Evolutionary conservation across 108 stramenopile species (phyloP).

Genomic region (Fistulifera solaris): DNA sequence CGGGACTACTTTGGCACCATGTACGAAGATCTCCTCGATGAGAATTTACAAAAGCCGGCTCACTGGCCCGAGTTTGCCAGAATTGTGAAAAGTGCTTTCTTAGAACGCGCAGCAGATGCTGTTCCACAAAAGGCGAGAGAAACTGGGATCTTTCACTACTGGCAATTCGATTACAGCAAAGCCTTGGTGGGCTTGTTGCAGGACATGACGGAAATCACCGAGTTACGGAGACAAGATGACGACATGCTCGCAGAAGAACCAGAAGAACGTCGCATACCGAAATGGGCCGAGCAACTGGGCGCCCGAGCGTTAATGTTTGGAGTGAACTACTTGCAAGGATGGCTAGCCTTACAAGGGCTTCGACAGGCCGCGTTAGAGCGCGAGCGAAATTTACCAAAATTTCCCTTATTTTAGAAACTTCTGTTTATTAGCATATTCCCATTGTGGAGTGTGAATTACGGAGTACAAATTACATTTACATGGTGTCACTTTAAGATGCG

Average conservation of each 20-base stretch:
- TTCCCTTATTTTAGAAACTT: conserved; percentile 64
- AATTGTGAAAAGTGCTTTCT: conserved; percentile 46
- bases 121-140: conserved; percentile 36
- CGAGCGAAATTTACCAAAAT: conserved; percentile 74
- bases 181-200: conserved; percentile 48
- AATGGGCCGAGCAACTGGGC: conserved; percentile 68
- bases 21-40: conserved; percentile 8
- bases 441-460: no score
- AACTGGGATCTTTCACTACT: conserved; percentile 15
- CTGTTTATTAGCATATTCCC: neutral
- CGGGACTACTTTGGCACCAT: conserved; percentile 13
- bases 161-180: conserved; percentile 29
- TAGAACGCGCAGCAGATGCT: conserved; percentile 39
- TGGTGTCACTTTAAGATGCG: no score
- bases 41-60: conserved; percentile 12
- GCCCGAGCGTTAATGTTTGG: conserved; percentile 58
- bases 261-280: conserved; percentile 21
- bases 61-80: conserved; percentile 25
- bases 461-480: no score
- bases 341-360: conserved; percentile 72
- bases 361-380: conserved; percentile 60
- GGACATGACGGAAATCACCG: conserved; percentile 46
- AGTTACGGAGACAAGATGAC: conserved; percentile 13
- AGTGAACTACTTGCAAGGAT: conserved; percentile 79
- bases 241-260: conserved; percentile 1